A percentile compares a stretch with the other conserved stretches of the same genome.
Evolutionary conservation across 208 protist species (phyloP).

Genomic region (Crithidia acanthocephali): DNA sequence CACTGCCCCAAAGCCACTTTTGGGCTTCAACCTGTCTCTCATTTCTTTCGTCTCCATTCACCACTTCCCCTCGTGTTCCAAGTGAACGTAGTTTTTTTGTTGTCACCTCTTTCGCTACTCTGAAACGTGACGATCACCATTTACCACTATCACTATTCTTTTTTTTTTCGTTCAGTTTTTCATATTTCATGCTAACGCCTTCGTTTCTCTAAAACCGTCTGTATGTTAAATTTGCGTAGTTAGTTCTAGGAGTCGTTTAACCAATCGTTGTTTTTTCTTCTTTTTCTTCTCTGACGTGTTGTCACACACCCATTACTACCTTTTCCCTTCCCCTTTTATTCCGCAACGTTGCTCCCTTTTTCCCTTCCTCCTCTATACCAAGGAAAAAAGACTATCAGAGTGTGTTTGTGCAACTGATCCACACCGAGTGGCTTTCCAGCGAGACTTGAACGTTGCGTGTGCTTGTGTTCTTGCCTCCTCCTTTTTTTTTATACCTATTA

Average conservation of each 20-base stretch:
- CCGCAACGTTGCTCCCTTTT: background rate
- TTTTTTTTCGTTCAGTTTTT: background rate
- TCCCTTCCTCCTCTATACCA: constrained; percentile 3
- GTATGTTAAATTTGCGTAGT: background rate
- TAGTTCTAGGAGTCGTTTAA: background rate
- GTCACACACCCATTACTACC: background rate
- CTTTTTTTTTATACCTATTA: background rate
- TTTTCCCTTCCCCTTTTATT: background rate
- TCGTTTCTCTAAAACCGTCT: constrained; percentile 1
- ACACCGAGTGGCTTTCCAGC: background rate
- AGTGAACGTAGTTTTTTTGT: too few relatives aligned
- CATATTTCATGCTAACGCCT: background rate
- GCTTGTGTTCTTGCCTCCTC: background rate
- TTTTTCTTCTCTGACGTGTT: background rate
- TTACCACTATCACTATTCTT: background rate
- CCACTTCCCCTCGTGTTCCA: too few relatives aligned
- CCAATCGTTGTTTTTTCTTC: background rate
- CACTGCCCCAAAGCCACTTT: too few relatives aligned
- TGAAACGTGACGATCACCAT: background rate
- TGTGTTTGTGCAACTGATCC: too few relatives aligned
- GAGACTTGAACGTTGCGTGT: background rate
- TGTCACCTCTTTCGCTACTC: too few relatives aligned
- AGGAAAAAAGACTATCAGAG: background rate
- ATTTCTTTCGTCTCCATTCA: too few relatives aligned
- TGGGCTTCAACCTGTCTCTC: too few relatives aligned